A percentile compares a stretch with the other conserved stretches of the same genome.
Conservation (phyloP, 78 protist genomes). For the Polysphondylium violaceum region DNA sequence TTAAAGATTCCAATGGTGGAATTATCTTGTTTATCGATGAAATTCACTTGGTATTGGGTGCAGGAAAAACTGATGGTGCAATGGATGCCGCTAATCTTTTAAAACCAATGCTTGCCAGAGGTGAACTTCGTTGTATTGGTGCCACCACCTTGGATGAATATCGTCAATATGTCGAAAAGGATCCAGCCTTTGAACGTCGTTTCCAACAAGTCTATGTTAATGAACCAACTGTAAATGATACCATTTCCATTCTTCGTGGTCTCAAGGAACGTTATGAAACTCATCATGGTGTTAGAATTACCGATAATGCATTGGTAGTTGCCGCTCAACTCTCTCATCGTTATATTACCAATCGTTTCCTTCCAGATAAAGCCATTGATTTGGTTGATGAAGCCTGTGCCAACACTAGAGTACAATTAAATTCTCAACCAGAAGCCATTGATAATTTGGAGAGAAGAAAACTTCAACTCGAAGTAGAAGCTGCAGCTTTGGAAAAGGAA, state of each 20-base stretch:
- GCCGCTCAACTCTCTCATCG: constrained; percentile 95
- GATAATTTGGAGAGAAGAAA: constrained; percentile 92
- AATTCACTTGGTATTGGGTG: constrained; percentile 98
- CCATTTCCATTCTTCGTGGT: constrained; percentile 98
- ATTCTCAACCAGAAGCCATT: constrained; percentile 96
- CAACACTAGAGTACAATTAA: constrained; percentile 92
- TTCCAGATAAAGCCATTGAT: constrained; percentile 99
- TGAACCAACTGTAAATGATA: constrained; percentile 97
- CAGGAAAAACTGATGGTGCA: constrained; percentile 96
- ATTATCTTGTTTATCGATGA: constrained; percentile 99
- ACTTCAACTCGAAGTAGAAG: constrained; percentile 96
- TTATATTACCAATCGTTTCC: constrained; percentile 96
- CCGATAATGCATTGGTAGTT: constrained; percentile 96
- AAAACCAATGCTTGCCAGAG: constrained; percentile 99
- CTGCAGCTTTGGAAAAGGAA: constrained; percentile 91
- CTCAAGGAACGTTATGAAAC: constrained; percentile 93
- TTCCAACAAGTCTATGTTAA: constrained; percentile 95
- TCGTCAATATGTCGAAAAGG: constrained; percentile 97
- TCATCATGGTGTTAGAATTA: constrained; percentile 97
- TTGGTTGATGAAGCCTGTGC: constrained; percentile 98
- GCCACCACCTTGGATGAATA: constrained; percentile 99
- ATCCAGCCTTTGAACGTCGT: constrained; percentile 98
- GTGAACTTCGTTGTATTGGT: constrained; percentile 98
- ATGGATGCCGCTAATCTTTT: constrained; percentile 99
- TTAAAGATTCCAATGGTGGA: constrained; percentile 90